Conservation (phyloP, 1,284 basidiomycete genomes). For the Phellinidium pouzarii region DNA sequence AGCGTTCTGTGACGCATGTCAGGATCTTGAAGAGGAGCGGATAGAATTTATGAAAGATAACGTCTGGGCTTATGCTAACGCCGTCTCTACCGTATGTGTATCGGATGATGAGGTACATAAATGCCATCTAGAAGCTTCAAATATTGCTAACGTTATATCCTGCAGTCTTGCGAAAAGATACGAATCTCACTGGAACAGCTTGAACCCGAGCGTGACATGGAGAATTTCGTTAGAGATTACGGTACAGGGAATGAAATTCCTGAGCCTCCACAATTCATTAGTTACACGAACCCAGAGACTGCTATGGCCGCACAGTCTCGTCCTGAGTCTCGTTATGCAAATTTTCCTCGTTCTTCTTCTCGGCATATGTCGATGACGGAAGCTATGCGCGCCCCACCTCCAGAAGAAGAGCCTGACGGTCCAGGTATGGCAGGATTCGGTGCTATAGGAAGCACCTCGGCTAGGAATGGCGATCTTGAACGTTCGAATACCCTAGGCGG, state of each 20-base stretch:
- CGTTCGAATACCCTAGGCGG: constrained; percentile 27
- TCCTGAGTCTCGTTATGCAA: constrained; percentile 47
- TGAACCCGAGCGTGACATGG: constrained; percentile 78
- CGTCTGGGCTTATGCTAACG: constrained; percentile 95
- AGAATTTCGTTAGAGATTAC: constrained; percentile 78
- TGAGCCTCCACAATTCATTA: constrained; percentile 77
- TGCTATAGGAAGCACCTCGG: constrained; percentile 40
- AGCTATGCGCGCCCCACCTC: constrained; percentile 29
- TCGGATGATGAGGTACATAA: constrained; percentile 84
- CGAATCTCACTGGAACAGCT: constrained; percentile 78
- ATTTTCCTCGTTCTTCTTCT: constrained; percentile 52
- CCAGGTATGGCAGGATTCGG: constrained; percentile 64
- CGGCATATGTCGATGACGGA: constrained; percentile 34
- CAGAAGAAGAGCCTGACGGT: constrained; percentile 35
- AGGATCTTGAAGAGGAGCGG: constrained; percentile 94
- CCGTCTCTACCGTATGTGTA: constrained; percentile 92
- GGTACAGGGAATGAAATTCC: constrained; percentile 82
- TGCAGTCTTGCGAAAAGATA: constrained; percentile 83
- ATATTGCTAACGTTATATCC: constrained; percentile 7
- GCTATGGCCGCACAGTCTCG: constrained; percentile 51
- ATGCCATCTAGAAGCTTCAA: background rate
- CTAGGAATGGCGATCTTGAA: constrained; percentile 20
- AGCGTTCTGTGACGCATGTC: constrained; percentile 85
- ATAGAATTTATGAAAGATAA: constrained; percentile 93
- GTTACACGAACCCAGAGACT: constrained; percentile 62